These are phyloP conservation scores for Chimonanthus praecox DNA, from an alignment of 164 flowering plant species.

Conservation along the genomic window DNA sequence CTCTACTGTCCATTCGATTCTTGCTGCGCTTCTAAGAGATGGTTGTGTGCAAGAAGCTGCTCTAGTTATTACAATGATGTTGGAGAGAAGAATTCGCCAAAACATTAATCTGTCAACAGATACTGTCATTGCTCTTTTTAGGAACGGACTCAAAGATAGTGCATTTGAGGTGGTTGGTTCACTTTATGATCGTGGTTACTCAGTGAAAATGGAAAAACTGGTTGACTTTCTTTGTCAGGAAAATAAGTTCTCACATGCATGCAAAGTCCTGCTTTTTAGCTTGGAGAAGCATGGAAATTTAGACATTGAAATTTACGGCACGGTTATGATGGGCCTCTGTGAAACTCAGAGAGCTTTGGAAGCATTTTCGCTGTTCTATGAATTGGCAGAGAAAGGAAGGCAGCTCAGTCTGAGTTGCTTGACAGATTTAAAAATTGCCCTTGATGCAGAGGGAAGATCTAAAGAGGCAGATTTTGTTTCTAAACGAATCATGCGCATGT, in stretches of 20 bases:
- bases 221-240: slow-evolving; percentile 37
- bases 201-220: slow-evolving; percentile 48
- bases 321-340: slow-evolving; percentile 53
- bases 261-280: slow-evolving; percentile 38
- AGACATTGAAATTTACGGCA: slow-evolving; percentile 28
- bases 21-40: slow-evolving; percentile 22
- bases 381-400: slow-evolving; percentile 50
- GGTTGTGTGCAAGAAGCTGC: slow-evolving; percentile 46
- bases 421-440: slow-evolving; percentile 30
- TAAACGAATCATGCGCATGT: slow-evolving; percentile 13
- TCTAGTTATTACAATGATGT: slow-evolving; percentile 45
- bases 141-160: slow-evolving; percentile 24
- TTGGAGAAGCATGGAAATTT: slow-evolving; percentile 40
- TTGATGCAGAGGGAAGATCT: slow-evolving; percentile 39
- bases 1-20: slow-evolving; percentile 51
- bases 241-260: slow-evolving; percentile 38
- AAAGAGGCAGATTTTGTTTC: slow-evolving; percentile 60
- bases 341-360: slow-evolving; percentile 32
- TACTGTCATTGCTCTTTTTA: slow-evolving; percentile 33
- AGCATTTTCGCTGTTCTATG: slow-evolving; percentile 61
- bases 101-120: slow-evolving; percentile 49
- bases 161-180: slow-evolving; percentile 39
- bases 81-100: slow-evolving; percentile 46
- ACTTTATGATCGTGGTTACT: slow-evolving; percentile 54
- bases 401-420: slow-evolving; percentile 32